Evolutionary conservation across 192 early-diverging fungal genomes (phyloP).

Genomic region (Coemansia sp.): DNA sequence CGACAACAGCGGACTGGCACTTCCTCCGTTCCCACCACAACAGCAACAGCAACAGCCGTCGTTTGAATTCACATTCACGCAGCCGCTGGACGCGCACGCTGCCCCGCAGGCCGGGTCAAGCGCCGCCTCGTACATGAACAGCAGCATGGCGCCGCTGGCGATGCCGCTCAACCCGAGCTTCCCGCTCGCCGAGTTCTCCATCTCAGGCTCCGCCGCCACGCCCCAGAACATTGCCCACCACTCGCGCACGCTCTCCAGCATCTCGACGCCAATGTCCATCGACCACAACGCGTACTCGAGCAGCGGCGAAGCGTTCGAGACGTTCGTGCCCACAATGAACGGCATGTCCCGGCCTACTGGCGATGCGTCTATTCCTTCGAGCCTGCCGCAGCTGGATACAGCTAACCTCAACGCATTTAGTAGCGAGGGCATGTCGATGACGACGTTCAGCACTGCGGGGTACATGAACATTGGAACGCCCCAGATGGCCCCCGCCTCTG

Average conservation of each 20-base stretch:
- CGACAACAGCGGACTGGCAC: not conserved
- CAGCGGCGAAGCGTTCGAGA: constrained; percentile 15
- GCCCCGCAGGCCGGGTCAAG: constrained; percentile 2
- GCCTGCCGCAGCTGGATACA: constrained; percentile 39
- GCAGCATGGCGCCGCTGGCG: constrained; percentile 25
- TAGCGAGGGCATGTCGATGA: constrained; percentile 24
- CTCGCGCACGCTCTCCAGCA: constrained; percentile 32
- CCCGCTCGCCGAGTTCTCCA: constrained; percentile 41
- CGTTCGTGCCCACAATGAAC: constrained; percentile 14
- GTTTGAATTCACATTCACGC: constrained; percentile 42
- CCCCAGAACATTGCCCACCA: constrained; percentile 8
- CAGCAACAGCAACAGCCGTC: constrained; percentile 11
- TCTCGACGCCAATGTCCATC: constrained; percentile 19
- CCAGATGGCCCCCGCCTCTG: constrained; percentile 1
- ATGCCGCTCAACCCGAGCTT: constrained; percentile 52
- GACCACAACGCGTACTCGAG: constrained; percentile 21
- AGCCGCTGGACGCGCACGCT: constrained; percentile 9
- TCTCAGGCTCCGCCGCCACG: not conserved
- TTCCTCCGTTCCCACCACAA: constrained; percentile 4
- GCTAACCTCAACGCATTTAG: constrained; percentile 19
- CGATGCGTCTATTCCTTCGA: not conserved
- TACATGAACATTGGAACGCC: constrained; percentile 23
- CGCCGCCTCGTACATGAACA: constrained; percentile 13
- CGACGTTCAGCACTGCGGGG: constrained; percentile 19
- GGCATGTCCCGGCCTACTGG: not conserved